Conservation (phyloP, 2,329 filamentous ascomycete genomes). For the Ceratocystis lukuohia region DNA sequence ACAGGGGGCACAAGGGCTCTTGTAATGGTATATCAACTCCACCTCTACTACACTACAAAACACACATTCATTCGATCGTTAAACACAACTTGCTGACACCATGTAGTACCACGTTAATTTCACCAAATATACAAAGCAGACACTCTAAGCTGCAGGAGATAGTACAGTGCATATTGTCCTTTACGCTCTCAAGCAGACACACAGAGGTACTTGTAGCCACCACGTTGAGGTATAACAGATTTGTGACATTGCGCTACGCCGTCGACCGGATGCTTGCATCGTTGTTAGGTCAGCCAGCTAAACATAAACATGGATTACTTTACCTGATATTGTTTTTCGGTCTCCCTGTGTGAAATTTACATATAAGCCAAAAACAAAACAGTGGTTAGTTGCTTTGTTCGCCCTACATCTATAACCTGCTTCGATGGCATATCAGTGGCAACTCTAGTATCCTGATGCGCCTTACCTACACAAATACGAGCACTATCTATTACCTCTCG, state of each 20-base stretch:
- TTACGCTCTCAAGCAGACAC: background rate
- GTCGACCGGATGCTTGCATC: background rate
- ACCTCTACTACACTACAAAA: background rate
- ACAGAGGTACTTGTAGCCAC: background rate
- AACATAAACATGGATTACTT: background rate
- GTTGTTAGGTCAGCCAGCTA: background rate
- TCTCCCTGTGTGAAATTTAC: background rate
- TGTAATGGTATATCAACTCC: conserved; percentile 25
- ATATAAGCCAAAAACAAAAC: background rate
- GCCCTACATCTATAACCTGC: background rate
- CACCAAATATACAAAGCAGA: conserved; percentile 14
- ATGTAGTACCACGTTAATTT: conserved; percentile 25
- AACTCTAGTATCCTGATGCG: background rate
- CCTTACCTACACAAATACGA: background rate
- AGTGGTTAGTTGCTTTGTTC: background rate
- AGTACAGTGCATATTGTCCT: background rate
- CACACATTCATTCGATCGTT: background rate
- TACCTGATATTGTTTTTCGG: background rate
- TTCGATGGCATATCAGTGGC: background rate
- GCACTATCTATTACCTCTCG: background rate
- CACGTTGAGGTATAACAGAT: too few relatives aligned
- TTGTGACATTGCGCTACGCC: background rate
- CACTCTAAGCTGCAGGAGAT: background rate
- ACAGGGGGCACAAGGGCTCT: conserved; percentile 25
- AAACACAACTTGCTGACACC: background rate